Evolutionary conservation across 805 yeast genomes (phyloP), one percentile per base, ranked within the genome.

Genomic region (Yarrowia hollandica): DNA sequence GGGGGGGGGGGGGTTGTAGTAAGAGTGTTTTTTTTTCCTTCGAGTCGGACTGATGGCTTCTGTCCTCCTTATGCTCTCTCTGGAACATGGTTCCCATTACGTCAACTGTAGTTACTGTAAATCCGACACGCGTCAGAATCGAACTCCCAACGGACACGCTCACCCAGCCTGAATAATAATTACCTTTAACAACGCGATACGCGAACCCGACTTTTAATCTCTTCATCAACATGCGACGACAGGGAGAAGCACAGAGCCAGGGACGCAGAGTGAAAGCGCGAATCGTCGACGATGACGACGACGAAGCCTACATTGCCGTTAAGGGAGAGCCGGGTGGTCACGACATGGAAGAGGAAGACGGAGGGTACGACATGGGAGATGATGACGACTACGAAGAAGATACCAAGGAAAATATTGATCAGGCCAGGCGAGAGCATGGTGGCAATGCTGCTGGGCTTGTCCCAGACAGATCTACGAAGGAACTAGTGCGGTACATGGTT

Each of bases 121-220:
- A n/a, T n/a, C n/a, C n/a, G n/a, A n/a, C n/a, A 4, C 30, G 3
- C 11, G 30, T 12, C 28, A 15, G 16, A 39, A 11, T 41, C 33
- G 48, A 41, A 41, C 48, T 41, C 48, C 33, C 48, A 26, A 41
- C 48, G 8, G 33, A 26, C 48, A 26, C 48, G 48, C 16, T 6
- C n/a, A 10, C 8, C n/a, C n/a, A n/a, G n/a, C n/a, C n/a, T n/a
- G n/a, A n/a, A n/a, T n/a, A n/a, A n/a, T n/a, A 38, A 21, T 38
- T 38, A 38, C 23, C 4, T 3, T 7, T 15, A 12, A 41, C 48
- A 12, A 41, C 48, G 48, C 48, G 48, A 41, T 9, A 41, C 48
- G 48, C 48, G 48, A 41, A 41, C 4, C 33, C 15, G 22, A 6
- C 15, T 16, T 41, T 26, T 26, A 31, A 12, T 11, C 33, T 25